Conservation (phyloP, 805 yeast genomes). For the Cyberlindnera galapagoensis region DNA sequence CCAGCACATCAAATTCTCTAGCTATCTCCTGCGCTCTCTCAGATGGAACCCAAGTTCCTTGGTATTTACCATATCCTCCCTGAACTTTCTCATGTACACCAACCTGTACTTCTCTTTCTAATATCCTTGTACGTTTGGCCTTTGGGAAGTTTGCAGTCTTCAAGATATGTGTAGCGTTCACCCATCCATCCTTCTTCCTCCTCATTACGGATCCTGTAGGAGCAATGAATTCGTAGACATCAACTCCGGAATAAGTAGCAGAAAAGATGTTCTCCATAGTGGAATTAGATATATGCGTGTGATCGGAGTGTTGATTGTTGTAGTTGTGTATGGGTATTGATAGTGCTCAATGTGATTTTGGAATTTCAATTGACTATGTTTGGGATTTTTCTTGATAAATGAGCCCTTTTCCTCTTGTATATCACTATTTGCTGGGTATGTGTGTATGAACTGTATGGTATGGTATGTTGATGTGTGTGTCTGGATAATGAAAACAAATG, state of each 20-base stretch:
- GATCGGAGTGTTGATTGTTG: no score
- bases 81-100: constrained; percentile 91
- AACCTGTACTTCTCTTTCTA: constrained; percentile 88
- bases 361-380: no score
- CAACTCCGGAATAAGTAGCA: constrained; percentile 74
- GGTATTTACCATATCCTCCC: constrained; percentile 96
- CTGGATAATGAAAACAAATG: no score
- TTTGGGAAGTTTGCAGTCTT: constrained; percentile 93
- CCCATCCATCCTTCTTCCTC: constrained; percentile 72
- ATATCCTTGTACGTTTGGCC: constrained; percentile 85
- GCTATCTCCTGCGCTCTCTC: constrained; percentile 68
- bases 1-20: constrained; percentile 55
- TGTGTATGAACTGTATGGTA: no score
- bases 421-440: no score
- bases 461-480: no score
- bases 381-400: no score
- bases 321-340: no score
- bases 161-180: constrained; percentile 90
- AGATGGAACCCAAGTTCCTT: constrained; percentile 94
- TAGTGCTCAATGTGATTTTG: no score
- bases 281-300: no score
- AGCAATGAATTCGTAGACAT: constrained; percentile 72
- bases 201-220: constrained; percentile 74
- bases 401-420: no score
- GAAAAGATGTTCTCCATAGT: constrained; percentile 50